Evolutionary conservation across 805 yeast species (phyloP).

Genomic region (Candida verbasci): DNA sequence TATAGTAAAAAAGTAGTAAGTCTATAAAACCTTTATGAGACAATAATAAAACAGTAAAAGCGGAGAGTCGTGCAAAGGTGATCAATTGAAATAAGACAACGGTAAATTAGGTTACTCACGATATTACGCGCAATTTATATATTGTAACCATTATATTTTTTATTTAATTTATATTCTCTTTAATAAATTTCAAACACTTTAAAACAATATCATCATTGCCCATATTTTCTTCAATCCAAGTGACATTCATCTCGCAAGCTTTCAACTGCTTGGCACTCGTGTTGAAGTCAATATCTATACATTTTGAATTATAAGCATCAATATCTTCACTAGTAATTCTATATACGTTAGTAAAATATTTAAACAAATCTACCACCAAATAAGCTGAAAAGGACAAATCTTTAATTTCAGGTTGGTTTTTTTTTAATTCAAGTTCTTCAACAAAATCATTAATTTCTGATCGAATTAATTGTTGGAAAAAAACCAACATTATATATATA

Average conservation of each 20-base stretch:
- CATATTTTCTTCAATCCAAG: neutral
- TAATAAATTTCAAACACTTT: neutral
- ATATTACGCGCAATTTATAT: too few relatives aligned
- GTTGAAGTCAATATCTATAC: conserved; percentile 1
- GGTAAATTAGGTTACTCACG: too few relatives aligned
- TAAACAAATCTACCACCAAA: neutral
- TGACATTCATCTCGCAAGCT: neutral
- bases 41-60: too few relatives aligned
- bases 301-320: conserved; percentile 3
- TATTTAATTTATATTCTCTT: neutral
- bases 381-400: neutral
- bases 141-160: too few relatives aligned
- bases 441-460: conserved; percentile 4
- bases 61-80: too few relatives aligned
- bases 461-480: conserved; percentile 1
- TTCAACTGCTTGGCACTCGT: conserved; percentile 1
- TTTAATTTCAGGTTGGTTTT: neutral
- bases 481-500: conserved; percentile 1
- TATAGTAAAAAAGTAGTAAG: too few relatives aligned
- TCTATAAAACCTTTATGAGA: too few relatives aligned
- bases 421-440: neutral
- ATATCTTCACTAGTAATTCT: conserved; percentile 5
- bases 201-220: neutral
- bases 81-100: too few relatives aligned
- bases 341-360: neutral